Percentiles rank a stretch among this genome's conserved stretches.
These are phyloP conservation scores for Fusarium mangiferae DNA, from an alignment of 2,329 filamentous ascomycete genomes.

Conservation along the genomic window DNA sequence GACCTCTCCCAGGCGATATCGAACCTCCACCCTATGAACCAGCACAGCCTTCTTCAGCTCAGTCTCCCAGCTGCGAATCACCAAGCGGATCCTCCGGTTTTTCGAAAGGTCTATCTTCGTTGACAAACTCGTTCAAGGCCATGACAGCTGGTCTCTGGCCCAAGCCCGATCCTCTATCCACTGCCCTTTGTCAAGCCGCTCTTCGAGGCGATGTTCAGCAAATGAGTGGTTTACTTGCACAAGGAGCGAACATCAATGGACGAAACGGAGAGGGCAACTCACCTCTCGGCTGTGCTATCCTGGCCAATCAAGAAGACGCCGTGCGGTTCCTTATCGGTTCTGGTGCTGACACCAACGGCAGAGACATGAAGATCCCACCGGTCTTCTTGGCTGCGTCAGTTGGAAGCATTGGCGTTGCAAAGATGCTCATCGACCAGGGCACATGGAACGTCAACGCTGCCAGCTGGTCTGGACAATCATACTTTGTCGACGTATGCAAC, in stretches of 20 bases:
- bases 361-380: slow-evolving; percentile 45
- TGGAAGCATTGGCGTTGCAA: slow-evolving; percentile 44
- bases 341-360: slow-evolving; percentile 44
- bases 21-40: slow-evolving; percentile 44
- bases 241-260: slow-evolving; percentile 52
- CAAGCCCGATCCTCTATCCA: slow-evolving; percentile 52
- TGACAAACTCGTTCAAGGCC: slow-evolving; percentile 51
- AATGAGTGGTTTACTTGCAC: slow-evolving; percentile 46
- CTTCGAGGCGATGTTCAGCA: slow-evolving; percentile 48
- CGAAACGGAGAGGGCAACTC: slow-evolving; percentile 50
- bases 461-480: slow-evolving; percentile 44
- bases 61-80: not conserved
- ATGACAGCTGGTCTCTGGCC: slow-evolving; percentile 47
- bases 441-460: slow-evolving; percentile 46
- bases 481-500: slow-evolving; percentile 46
- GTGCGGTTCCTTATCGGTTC: slow-evolving; percentile 48
- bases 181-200: slow-evolving; percentile 51
- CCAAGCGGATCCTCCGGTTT: slow-evolving; percentile 26
- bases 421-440: slow-evolving; percentile 45
- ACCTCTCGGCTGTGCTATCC: slow-evolving; percentile 49
- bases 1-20: slow-evolving; percentile 1
- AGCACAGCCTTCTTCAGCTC: slow-evolving; percentile 21
- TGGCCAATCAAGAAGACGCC: slow-evolving; percentile 46
- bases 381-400: slow-evolving; percentile 48
- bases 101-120: slow-evolving; percentile 41